Base-by-base conservation (phyloP, 345 rosid genomes). In the Lumnitzera racemosa region DNA sequence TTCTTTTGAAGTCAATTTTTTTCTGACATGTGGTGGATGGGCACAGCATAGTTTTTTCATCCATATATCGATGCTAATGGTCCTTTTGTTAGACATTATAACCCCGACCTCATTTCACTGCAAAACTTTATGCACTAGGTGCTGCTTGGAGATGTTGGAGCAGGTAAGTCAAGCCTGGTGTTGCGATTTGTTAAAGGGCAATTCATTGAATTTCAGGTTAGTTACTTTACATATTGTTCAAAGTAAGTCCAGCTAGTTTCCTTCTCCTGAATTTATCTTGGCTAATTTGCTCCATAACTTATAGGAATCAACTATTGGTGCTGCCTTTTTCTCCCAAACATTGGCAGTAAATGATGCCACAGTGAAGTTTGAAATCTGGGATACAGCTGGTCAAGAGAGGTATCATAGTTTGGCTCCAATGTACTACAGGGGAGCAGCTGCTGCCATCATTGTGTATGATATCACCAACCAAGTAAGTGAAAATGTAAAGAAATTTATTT, bases 351-450 rank as follows among this genome's bases (percentile, higher is more conserved):
- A 88, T 67, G 97, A 90, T 63, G 92, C 91, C 0, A 90, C 95
- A 20, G 92, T 94, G 1, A 94, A 94, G 69, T 94, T 94, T 79
- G 99, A 94, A 81, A 94, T 94, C 14, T 94, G 99, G 99, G 99
- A 94, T 74, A 94, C 99, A 43, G 99, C 99, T 0, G 99, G 99
- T 36, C 99, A 94, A 65, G 95, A 94, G 82, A 79, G 96, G 36
- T 94, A 94, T 63, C 99, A 90, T 68, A 94, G 99, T 70, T 78
- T 94, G 74, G 99, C 99, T 55, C 99, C 99, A 43, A 94, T 94
- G 99, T 88, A 94, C 74, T 90, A 94, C 62, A 79, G 99, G 58
- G 96, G 99, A 69, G 99, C 97, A 58, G 99, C 91, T 3, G 96
- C 96, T 59, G 96, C 97, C 23, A 71, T 94, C 49, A 88, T 94